Conservation (phyloP, 164 flowering plant genomes). For the Vitis cinerea region DNA sequence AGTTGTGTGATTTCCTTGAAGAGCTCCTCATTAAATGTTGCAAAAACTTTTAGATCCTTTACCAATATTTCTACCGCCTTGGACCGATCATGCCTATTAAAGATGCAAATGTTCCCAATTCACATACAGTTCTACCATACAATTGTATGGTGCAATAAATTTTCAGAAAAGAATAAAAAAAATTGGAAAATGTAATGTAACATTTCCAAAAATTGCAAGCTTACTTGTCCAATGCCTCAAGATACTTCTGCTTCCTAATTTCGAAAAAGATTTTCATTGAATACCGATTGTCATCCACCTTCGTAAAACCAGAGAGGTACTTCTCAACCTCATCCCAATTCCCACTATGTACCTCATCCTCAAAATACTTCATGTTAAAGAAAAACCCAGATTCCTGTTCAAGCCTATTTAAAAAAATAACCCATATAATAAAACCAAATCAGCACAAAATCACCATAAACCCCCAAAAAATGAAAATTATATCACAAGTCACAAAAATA, state of each 20-base stretch:
- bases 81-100: constrained; percentile 67
- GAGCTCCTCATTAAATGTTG: constrained; percentile 78
- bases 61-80: constrained; percentile 82
- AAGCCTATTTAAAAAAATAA: constrained; percentile 39
- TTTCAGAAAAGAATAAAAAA: not conserved
- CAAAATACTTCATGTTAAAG: constrained; percentile 89
- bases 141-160: not conserved
- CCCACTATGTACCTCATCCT: constrained; percentile 74
- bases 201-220: constrained; percentile 12
- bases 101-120: not conserved
- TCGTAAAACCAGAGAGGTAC: constrained; percentile 84
- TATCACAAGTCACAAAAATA: not conserved
- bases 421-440: constrained; percentile 12
- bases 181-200: not conserved
- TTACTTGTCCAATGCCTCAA: constrained; percentile 89
- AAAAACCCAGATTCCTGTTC: constrained; percentile 94
- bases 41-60: constrained; percentile 81
- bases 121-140: not conserved
- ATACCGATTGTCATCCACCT: constrained; percentile 74
- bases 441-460: constrained; percentile 6
- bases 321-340: constrained; percentile 89
- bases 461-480: not conserved
- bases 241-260: constrained; percentile 88
- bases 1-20: constrained; percentile 88
- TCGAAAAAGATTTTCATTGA: constrained; percentile 93